Evolutionary conservation across 331 rosid species (phyloP).

Genomic region (Malus hybrid): DNA sequence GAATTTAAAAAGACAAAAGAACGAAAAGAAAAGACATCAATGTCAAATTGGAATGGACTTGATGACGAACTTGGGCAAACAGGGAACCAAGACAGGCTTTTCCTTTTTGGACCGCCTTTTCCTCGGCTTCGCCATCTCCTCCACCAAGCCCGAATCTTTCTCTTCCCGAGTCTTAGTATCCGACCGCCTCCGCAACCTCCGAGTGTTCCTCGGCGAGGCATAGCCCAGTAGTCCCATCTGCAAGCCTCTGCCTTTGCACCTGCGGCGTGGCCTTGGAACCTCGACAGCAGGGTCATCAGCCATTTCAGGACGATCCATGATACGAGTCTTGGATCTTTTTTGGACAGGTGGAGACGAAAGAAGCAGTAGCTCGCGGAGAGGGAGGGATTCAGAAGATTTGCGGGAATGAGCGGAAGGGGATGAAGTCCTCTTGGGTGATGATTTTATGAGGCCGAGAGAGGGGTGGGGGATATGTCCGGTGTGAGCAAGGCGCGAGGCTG

Average conservation of each 20-base stretch:
- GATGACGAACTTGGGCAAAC: conserved; percentile 37
- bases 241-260: conserved; percentile 37
- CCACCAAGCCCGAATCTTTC: conserved; percentile 38
- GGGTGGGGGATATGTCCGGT: conserved; percentile 16
- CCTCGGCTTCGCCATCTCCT: conserved; percentile 55
- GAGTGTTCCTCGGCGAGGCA: conserved; percentile 55
- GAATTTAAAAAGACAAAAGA: background rate
- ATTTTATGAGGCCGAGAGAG: conserved; percentile 15
- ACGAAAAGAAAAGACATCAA: background rate
- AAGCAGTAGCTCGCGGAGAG: conserved; percentile 6
- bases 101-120: conserved; percentile 55
- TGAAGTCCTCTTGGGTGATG: background rate
- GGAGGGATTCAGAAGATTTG: conserved; percentile 21
- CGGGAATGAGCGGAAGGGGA: conserved; percentile 7
- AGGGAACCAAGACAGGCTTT: conserved; percentile 38
- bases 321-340: background rate
- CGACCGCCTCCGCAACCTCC: conserved; percentile 39
- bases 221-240: conserved; percentile 29
- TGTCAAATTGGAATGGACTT: conserved; percentile 22
- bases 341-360: background rate
- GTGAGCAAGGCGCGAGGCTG: conserved; percentile 23
- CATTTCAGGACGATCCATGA: background rate
- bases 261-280: background rate
- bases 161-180: conserved; percentile 16
- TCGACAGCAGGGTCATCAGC: background rate